Evolutionary conservation across 257 asterid species (phyloP).

Genomic region (Salvia hispanica): DNA sequence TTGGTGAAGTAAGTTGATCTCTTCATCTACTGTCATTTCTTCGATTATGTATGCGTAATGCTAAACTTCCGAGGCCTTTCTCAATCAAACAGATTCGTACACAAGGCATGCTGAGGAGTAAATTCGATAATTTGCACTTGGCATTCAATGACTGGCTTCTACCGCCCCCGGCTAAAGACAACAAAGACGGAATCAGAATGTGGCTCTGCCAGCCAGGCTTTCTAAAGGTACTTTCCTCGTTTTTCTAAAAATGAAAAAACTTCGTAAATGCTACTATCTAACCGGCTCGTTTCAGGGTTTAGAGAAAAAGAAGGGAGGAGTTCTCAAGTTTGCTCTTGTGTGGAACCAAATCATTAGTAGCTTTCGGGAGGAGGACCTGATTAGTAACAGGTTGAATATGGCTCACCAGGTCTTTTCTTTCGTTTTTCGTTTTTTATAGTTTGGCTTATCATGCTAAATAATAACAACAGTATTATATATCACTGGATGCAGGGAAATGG

Average conservation of each 20-base stretch:
- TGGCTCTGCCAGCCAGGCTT: conserved; percentile 69
- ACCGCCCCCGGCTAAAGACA: conserved; percentile 62
- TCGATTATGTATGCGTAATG: conserved; percentile 22
- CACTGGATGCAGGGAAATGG: conserved; percentile 77
- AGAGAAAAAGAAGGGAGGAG: conserved; percentile 61
- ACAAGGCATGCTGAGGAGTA: conserved; percentile 78
- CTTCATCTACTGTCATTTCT: conserved; percentile 1
- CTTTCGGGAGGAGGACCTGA: conserved; percentile 94
- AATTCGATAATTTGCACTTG: conserved; percentile 61
- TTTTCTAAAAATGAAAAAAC: background rate
- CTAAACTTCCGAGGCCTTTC: conserved; percentile 29
- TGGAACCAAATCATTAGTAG: conserved; percentile 92
- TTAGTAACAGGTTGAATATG: conserved; percentile 79
- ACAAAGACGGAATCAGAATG: conserved; percentile 48
- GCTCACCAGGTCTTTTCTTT: conserved; percentile 33
- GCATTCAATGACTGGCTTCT: conserved; percentile 73
- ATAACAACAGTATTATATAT: conserved; percentile 18
- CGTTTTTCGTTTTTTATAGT: background rate
- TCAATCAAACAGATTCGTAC: conserved; percentile 71
- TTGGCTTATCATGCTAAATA: background rate
- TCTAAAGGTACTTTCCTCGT: conserved; percentile 54
- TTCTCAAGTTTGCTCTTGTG: conserved; percentile 70
- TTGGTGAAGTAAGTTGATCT: conserved; percentile 78
- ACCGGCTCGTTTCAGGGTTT: conserved; percentile 54
- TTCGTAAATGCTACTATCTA: conserved; percentile 24